These are phyloP conservation scores for Trematosphaeria pertusa DNA, from an alignment of 2,329 filamentous ascomycete species.

Conservation along the genomic window DNA sequence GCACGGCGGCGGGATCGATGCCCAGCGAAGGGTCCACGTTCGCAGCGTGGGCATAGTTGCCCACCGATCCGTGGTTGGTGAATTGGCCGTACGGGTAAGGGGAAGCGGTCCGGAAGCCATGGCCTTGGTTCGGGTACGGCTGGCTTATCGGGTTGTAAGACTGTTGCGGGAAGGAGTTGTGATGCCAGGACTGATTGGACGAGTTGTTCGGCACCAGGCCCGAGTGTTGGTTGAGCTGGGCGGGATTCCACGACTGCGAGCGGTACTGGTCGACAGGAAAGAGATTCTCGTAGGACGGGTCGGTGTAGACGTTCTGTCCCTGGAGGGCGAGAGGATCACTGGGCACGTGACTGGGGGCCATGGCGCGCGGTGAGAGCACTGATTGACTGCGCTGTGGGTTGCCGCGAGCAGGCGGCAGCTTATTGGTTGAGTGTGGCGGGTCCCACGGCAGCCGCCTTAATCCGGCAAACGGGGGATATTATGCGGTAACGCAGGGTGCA, in stretches of 20 bases:
- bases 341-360: conserved; percentile 49
- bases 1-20: conserved; percentile 30
- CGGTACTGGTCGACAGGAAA: conserved; percentile 41
- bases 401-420: conserved; percentile 20
- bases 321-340: conserved; percentile 40
- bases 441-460: conserved; percentile 28
- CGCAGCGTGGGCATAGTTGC: conserved; percentile 32
- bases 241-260: conserved; percentile 35
- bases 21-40: conserved; percentile 37
- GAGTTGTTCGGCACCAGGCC: conserved; percentile 24
- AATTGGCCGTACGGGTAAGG: conserved; percentile 45
- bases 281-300: conserved; percentile 38
- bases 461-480: conserved; percentile 32
- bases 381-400: conserved; percentile 20
- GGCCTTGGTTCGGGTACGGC: conserved; percentile 29
- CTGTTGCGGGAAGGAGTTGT: conserved; percentile 34
- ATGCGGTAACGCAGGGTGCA: conserved; percentile 38
- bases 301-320: conserved; percentile 42
- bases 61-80: conserved; percentile 26
- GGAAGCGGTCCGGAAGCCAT: conserved; percentile 35
- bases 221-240: conserved; percentile 34
- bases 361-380: conserved; percentile 21
- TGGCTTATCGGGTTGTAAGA: conserved; percentile 33
- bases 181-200: conserved; percentile 34
- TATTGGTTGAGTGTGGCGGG: conserved; percentile 31